These are phyloP conservation scores for Aurinia saxatilis DNA, from an alignment of 345 rosid species.

Conservation along the genomic window DNA sequence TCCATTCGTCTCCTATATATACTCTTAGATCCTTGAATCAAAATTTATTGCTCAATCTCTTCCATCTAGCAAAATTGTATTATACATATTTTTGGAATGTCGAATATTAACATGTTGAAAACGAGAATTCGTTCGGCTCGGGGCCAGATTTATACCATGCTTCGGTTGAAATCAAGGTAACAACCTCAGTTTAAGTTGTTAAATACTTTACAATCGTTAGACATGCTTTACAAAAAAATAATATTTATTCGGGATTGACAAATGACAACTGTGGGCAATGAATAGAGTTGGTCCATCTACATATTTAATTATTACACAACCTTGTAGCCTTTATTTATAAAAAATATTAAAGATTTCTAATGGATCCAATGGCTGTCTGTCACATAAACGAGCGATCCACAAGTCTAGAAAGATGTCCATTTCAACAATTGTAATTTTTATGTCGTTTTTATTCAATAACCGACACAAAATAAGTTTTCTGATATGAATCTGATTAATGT, in stretches of 20 bases:
- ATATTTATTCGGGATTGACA: slow-evolving; percentile 2
- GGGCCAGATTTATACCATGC: slow-evolving; percentile 16
- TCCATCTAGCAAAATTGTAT: neutral
- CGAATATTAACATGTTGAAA: neutral
- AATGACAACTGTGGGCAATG: slow-evolving; percentile 25
- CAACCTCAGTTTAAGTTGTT: neutral
- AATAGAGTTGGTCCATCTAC: slow-evolving; percentile 20
- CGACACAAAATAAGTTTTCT: neutral
- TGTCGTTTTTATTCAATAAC: neutral
- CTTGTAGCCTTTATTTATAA: neutral
- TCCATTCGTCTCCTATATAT: slow-evolving; percentile 6
- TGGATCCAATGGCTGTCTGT: slow-evolving; percentile 10
- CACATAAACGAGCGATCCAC: slow-evolving; percentile 15
- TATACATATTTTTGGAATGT: neutral
- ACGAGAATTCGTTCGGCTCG: neutral
- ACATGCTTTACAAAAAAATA: neutral
- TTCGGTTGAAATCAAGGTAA: slow-evolving; percentile 22
- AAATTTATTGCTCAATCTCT: neutral
- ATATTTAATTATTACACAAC: neutral
- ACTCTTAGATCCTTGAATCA: neutral
- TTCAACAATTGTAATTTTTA: neutral
- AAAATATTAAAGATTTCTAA: neutral
- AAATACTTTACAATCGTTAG: neutral
- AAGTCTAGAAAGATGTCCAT: slow-evolving; percentile 24
- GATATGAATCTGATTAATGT: too few relatives aligned